Conservation (phyloP, 441 rosid species). For the Erysimum pusillum region DNA sequence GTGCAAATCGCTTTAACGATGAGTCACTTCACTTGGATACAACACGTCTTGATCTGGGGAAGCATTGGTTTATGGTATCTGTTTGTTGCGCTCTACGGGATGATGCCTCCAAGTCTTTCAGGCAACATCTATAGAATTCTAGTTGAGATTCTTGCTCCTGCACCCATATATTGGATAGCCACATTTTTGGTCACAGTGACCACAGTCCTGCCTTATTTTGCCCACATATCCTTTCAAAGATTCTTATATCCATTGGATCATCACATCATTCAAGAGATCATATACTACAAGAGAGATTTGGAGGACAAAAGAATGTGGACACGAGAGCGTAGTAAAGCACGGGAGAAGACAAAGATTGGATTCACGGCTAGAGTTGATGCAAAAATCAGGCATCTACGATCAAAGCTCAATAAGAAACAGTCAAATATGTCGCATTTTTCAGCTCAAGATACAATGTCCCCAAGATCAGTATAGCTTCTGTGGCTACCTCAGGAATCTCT, state of each 20-base stretch:
- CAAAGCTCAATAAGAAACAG: constrained; percentile 78
- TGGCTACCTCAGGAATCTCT: constrained; percentile 15
- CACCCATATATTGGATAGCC: constrained; percentile 83
- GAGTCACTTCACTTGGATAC: constrained; percentile 99
- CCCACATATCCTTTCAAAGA: constrained; percentile 85
- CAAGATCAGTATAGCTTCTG: constrained; percentile 47
- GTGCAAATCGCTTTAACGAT: constrained; percentile 92
- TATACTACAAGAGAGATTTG: constrained; percentile 80
- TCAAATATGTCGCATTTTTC: constrained; percentile 47
- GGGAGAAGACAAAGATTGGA: constrained; percentile 96
- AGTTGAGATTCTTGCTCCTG: constrained; percentile 89
- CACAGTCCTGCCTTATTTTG: constrained; percentile 78
- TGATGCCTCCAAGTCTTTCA: constrained; percentile 75
- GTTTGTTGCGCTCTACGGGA: constrained; percentile 84
- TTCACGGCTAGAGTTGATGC: constrained; percentile 95
- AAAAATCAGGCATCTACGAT: constrained; percentile 80
- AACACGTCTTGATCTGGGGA: constrained; percentile 90
- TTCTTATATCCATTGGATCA: constrained; percentile 92
- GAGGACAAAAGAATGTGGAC: constrained; percentile 92
- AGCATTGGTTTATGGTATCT: constrained; percentile 84
- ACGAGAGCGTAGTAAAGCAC: constrained; percentile 85
- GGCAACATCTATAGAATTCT: constrained; percentile 80
- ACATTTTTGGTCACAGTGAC: constrained; percentile 77
- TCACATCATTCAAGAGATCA: constrained; percentile 98
- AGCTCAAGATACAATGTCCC: constrained; percentile 50